Evolutionary conservation across 441 rosid species (phyloP).

Genomic region (Rhodomyrtus psidioides): DNA sequence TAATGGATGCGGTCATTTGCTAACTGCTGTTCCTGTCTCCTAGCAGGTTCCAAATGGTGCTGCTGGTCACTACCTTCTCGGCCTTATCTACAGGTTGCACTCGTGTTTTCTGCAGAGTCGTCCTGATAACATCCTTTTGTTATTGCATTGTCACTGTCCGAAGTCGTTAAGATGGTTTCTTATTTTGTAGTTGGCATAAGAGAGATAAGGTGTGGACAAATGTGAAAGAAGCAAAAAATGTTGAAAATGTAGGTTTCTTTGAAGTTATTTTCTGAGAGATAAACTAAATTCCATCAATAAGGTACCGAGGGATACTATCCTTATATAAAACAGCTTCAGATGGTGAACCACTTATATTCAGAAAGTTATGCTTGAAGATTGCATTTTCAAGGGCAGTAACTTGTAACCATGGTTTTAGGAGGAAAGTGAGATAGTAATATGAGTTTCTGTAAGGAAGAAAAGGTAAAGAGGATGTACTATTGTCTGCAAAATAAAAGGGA

Average conservation of each 20-base stretch:
- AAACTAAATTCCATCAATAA: background rate
- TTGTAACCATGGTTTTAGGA: background rate
- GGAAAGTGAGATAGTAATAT: background rate
- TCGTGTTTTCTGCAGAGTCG: background rate
- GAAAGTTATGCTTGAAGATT: background rate
- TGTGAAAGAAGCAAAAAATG: background rate
- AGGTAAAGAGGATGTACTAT: background rate
- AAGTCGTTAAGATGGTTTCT: background rate
- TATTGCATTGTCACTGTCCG: background rate
- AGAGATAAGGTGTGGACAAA: background rate
- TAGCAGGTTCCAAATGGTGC: conserved; percentile 92
- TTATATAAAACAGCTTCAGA: background rate
- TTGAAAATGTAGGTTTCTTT: background rate
- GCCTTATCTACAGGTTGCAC: conserved; percentile 79
- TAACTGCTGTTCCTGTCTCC: conserved; percentile 5
- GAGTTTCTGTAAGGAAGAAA: background rate
- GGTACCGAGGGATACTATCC: background rate
- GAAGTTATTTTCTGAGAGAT: background rate
- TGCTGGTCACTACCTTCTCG: conserved; percentile 94
- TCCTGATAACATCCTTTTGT: background rate
- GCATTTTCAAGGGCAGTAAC: background rate
- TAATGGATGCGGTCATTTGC: background rate
- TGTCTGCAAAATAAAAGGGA: background rate
- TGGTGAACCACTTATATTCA: background rate
- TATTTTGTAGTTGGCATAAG: background rate